Base-by-base conservation (phyloP, 2,329 filamentous ascomycete species). In the Colletotrichum brevisporum region DNA sequence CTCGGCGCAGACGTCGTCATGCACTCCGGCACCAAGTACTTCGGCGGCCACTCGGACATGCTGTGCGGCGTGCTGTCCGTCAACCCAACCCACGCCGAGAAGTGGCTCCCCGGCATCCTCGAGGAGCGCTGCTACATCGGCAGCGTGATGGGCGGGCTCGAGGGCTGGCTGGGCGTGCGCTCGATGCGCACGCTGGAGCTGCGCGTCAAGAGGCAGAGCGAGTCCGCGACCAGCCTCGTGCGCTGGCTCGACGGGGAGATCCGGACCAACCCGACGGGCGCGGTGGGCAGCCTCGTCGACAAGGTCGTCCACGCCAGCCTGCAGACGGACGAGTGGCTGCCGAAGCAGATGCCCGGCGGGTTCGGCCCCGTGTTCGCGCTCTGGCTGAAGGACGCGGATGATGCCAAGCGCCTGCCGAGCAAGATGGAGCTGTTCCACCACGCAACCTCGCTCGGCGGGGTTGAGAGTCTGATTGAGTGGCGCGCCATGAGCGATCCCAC, bases 391-490 rank as follows among this genome's bases (percentile, higher is more conserved):
- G 83, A 86, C 3, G 84, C 87, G 70, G 82, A 84, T 1, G 77
- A 87, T 59, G 95, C 96, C 4, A 88, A 86, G 72, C 80, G 83
- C 36, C 81, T 99, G 71, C 96, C 96, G 4, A 92, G 91, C 76
- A 92, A 93, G 79, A 81, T 98, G 78, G 78, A 85, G 2, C 86
- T 97, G 52, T 98, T 98, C 83, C 94, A 97, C 75, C 96, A 99
- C 80, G 96, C 96, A 6, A 99, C 96, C 2, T 97, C 93, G 79
- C 81, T 98, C 31, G 96, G 96, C 2, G 95, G 96, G 5, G 94
- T 98, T 10, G 96, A 98, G 87, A 96, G 94, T 76, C 81, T 98
- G 83, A 95, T 99, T 74, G 96, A 99, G 86, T 99, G 96, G 96
- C 87, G 96, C 68, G 89, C 92, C 55, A 96, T 99, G 94, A 91